Evolutionary conservation across 2,329 filamentous ascomycete genomes (phyloP).

Genomic region (Macrophomina phaseolina): DNA sequence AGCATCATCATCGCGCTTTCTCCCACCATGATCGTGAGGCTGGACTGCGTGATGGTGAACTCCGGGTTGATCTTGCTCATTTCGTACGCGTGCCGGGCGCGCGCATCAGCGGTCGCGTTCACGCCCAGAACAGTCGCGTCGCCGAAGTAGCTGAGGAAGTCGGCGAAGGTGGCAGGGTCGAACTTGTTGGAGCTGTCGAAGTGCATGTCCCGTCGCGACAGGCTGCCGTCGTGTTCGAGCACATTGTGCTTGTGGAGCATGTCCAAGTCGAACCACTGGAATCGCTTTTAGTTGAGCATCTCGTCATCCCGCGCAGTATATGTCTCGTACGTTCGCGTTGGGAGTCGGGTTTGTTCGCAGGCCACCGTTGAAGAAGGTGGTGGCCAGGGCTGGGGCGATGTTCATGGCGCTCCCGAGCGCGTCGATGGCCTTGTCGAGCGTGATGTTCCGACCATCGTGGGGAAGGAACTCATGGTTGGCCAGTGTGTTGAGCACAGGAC

Average conservation of each 20-base stretch:
- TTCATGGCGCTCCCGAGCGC: conserved; percentile 38
- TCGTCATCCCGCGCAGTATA: background rate
- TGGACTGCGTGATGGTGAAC: conserved; percentile 30
- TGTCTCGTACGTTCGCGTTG: background rate
- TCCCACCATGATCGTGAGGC: conserved; percentile 32
- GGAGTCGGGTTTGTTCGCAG: conserved; percentile 30
- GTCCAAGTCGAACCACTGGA: conserved; percentile 37
- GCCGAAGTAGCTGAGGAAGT: conserved; percentile 31
- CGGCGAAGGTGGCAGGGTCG: conserved; percentile 34
- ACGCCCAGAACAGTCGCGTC: conserved; percentile 26
- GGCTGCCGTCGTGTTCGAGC: conserved; percentile 45
- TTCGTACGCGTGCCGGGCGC: conserved; percentile 31
- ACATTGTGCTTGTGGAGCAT: conserved; percentile 41
- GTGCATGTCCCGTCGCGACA: conserved; percentile 34
- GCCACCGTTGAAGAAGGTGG: conserved; percentile 34
- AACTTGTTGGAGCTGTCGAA: conserved; percentile 30
- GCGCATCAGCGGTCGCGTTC: conserved; percentile 25
- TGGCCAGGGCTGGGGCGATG: conserved; percentile 39
- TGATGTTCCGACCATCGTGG: conserved; percentile 40
- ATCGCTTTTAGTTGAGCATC: background rate
- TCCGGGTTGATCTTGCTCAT: conserved; percentile 30
- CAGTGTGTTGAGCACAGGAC: conserved; percentile 41
- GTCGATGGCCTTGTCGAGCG: conserved; percentile 36
- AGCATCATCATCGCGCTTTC: conserved; percentile 34
- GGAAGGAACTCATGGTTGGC: conserved; percentile 44